These are phyloP conservation scores for Mycena venus DNA, from an alignment of 768 basidiomycete genomes.

Conservation along the genomic window DNA sequence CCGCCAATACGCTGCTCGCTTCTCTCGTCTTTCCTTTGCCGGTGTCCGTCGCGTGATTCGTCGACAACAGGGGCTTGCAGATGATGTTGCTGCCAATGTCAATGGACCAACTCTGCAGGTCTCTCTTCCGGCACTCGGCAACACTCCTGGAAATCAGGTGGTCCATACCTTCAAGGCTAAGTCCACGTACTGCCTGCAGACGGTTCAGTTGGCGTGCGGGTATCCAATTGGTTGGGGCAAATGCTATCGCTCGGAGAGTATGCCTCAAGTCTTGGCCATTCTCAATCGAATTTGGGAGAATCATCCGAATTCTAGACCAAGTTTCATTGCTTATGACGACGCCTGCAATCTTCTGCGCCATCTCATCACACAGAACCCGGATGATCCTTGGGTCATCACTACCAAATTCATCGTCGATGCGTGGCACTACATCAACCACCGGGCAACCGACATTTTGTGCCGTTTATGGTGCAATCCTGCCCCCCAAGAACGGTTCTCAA, in stretches of 20 bases:
- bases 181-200: conserved; percentile 31
- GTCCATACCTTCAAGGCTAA: conserved; percentile 34
- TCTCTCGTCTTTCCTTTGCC: conserved; percentile 3
- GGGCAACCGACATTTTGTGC: background rate
- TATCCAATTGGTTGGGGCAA: conserved; percentile 34
- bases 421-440: background rate
- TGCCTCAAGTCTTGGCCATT: conserved; percentile 19
- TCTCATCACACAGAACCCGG: background rate
- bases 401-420: too few species aligned
- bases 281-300: background rate
- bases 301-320: background rate
- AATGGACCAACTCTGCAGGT: background rate
- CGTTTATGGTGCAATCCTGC: background rate
- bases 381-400: background rate
- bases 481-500: background rate
- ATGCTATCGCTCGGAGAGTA: conserved; percentile 33
- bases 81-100: background rate
- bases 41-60: conserved; percentile 17
- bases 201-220: conserved; percentile 36
- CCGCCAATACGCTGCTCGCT: background rate
- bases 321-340: conserved; percentile 1
- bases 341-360: background rate
- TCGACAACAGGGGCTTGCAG: background rate
- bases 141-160: conserved; percentile 19
- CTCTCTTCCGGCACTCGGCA: background rate